A percentile compares a stretch with the other conserved stretches of the same genome.
These are phyloP conservation scores for Penicillium sp. DNA, from an alignment of 2,329 filamentous ascomycete genomes.

Conservation along the genomic window DNA sequence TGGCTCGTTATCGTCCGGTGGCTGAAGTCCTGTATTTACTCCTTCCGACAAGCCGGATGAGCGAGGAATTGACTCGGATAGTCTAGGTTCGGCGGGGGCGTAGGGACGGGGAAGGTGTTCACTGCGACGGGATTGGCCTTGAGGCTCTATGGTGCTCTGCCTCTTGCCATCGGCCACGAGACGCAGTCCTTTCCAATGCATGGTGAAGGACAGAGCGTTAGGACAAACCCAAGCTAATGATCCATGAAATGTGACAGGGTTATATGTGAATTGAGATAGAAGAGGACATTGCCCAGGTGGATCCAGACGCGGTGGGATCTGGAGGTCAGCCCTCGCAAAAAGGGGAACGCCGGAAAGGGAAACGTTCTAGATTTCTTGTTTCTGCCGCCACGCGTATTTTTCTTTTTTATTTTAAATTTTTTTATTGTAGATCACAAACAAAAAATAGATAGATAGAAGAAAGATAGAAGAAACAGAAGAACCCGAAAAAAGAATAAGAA, in stretches of 20 bases:
- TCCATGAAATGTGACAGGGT: slow-evolving; percentile 3
- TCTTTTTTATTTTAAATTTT: not conserved
- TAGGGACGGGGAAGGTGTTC: slow-evolving; percentile 38
- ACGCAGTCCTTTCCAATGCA: slow-evolving; percentile 43
- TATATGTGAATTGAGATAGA: not conserved
- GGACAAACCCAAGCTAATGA: not conserved
- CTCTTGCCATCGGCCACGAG: slow-evolving; percentile 37
- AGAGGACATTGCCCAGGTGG: slow-evolving; percentile 16
- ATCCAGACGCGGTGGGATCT: slow-evolving; percentile 27
- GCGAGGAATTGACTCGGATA: slow-evolving; percentile 38
- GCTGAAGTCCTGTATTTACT: slow-evolving; percentile 13
- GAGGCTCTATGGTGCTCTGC: slow-evolving; percentile 33
- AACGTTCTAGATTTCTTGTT: slow-evolving; percentile 7
- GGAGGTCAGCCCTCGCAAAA: slow-evolving; percentile 26
- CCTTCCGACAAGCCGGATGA: slow-evolving; percentile 18
- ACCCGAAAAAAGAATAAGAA: not conserved
- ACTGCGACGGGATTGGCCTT: slow-evolving; percentile 33
- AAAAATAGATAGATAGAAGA: not conserved
- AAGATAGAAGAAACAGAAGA: not conserved
- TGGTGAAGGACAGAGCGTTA: slow-evolving; percentile 24
- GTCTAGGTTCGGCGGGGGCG: slow-evolving; percentile 33
- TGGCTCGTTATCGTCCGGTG: slow-evolving; percentile 13
- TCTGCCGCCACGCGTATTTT: not conserved
- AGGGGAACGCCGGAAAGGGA: slow-evolving; percentile 26
- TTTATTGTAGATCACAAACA: not conserved